Base-by-base conservation (phyloP, 257 asterid species). In the Echium plantagineum region DNA sequence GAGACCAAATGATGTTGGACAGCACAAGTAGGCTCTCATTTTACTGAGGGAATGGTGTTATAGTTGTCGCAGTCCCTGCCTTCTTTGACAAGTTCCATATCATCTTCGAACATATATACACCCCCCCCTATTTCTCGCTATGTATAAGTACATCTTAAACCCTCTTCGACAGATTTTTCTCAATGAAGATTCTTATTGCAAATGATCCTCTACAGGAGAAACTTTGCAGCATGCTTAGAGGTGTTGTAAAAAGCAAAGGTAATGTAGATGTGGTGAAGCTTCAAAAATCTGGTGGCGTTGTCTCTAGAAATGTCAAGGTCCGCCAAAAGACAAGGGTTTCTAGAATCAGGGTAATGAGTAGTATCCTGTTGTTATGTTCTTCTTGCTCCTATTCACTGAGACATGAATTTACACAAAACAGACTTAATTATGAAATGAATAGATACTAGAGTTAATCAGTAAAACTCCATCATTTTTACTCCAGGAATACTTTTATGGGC, bases 211-310 rank as follows among this genome's bases (percentile, higher is more conserved):
- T 63, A 58, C 79, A 93, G 98, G 98, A 93, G 77, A 93, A 93
- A 77, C 95, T 93, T 32, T 93, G 97, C 87, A 93, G 97, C 85
- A 83, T 86, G 98, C 95, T 93, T 52, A 93, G 71, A 77, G 93
- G 84, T 74, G 94, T 85, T 38, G 67, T 88, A 68, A 93, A 86
- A 73, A 77, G 60, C 76, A 86, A 85, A 66, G 74, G 78, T 58
- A 83, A 83, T 18, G 91, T 93, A 62, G 98, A 93, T 67, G 98
- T 93, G 61, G 98, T 93, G 80, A 93, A 89, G 75, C 97, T 93
- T 74, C 98, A 93, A 71, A 93, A 89, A 66, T 93, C 98, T 6
- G 98, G 98, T 57, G 98, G 97, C 60, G 97, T 89, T 22, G 97
- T 93, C 63, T 89, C 99, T 16, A 83, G 97, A 72, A 84, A 83